A percentile compares a stretch with the other conserved stretches of the same genome.
Evolutionary conservation across 441 rosid species (phyloP).

Genomic region (Adansonia madagascariensis): DNA sequence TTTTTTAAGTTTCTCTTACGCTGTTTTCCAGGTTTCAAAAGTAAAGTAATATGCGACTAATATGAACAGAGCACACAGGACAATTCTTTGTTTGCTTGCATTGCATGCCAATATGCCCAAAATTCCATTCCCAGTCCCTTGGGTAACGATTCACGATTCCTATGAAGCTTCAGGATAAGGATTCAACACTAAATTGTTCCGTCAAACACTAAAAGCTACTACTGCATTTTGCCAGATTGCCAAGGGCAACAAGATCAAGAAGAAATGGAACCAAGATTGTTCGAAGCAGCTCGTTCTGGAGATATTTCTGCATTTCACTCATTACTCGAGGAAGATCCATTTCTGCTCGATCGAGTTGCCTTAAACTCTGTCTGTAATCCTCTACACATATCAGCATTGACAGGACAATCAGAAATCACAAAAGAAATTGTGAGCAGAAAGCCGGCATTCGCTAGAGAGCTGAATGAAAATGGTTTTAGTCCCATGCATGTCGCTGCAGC

Average conservation of each 20-base stretch:
- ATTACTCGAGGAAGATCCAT: constrained; percentile 30
- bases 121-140: constrained; percentile 10
- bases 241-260: constrained; percentile 8
- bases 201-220: not conserved
- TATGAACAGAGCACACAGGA: not conserved
- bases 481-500: constrained; percentile 16
- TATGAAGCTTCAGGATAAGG: constrained; percentile 2
- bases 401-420: constrained; percentile 27
- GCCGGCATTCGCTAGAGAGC: constrained; percentile 21
- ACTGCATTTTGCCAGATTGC: not conserved
- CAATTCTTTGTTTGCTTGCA: constrained; percentile 2
- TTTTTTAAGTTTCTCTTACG: not conserved
- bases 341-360: constrained; percentile 22
- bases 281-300: constrained; percentile 36
- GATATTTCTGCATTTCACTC: constrained; percentile 23
- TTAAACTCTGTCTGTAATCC: constrained; percentile 27
- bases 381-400: constrained; percentile 22
- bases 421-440: constrained; percentile 25
- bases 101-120: not conserved
- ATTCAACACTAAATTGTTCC: not conserved
- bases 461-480: constrained; percentile 23
- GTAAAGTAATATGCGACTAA: not conserved
- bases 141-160: constrained; percentile 11
- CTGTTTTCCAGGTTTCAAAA: not conserved
- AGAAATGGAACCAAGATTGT: constrained; percentile 32